These are phyloP conservation scores for Phragmites australis DNA, from an alignment of 176 grass and related monocot species.

Conservation along the genomic window DNA sequence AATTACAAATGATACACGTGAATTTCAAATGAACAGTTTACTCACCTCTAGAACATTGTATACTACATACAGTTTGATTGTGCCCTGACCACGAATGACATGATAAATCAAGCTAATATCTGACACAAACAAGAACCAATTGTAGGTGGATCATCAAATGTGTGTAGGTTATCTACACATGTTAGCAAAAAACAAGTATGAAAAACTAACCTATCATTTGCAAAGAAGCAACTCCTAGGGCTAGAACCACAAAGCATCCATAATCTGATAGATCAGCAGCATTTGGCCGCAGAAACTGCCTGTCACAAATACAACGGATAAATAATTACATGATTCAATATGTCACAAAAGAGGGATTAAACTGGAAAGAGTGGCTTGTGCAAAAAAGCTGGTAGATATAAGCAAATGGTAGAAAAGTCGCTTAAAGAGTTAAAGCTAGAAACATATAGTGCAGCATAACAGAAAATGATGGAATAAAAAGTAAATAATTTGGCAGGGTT, in stretches of 20 bases:
- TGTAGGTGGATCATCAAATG: conserved; percentile 27
- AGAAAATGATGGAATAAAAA: neutral
- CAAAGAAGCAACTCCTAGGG: conserved; percentile 78
- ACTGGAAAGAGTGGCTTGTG: neutral
- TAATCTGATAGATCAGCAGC: conserved; percentile 96
- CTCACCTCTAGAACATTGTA: conserved; percentile 99
- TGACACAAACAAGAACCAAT: conserved; percentile 50
- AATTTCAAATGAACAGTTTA: conserved; percentile 34
- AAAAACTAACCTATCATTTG: conserved; percentile 77
- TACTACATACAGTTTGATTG: conserved; percentile 95
- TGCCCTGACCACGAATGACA: conserved; percentile 96
- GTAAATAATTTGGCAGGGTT: conserved; percentile 11
- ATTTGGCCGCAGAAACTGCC: conserved; percentile 76
- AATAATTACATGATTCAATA: conserved; percentile 18
- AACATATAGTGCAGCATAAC: neutral
- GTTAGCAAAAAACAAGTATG: conserved; percentile 23
- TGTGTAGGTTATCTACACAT: neutral
- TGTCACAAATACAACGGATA: conserved; percentile 52
- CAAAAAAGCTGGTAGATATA: neutral
- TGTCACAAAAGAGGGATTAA: neutral
- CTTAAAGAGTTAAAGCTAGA: neutral
- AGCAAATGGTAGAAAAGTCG: conserved; percentile 6
- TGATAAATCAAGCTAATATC: conserved; percentile 99
- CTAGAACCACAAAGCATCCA: conserved; percentile 95
- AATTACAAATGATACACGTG: conserved; percentile 13